Evolutionary conservation across 345 rosid species (phyloP).

Genomic region (Firmiana major): DNA sequence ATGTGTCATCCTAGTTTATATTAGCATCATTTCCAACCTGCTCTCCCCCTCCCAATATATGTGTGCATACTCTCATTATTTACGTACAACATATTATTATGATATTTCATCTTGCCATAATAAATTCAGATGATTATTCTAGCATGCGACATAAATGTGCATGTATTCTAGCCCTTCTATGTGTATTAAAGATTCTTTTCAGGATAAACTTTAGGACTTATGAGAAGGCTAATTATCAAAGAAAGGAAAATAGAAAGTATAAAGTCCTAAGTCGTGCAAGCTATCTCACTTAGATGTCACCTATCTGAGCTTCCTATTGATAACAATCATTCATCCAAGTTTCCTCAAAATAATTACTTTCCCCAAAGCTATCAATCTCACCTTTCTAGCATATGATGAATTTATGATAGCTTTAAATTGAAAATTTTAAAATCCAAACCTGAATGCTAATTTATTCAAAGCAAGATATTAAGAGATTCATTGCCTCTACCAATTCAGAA

Average conservation of each 20-base stretch:
- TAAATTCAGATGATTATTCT: not conserved
- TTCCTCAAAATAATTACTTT: not conserved
- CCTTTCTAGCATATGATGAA: not conserved
- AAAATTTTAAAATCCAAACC: not conserved
- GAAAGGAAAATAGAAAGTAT: not conserved
- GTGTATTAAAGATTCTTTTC: not conserved
- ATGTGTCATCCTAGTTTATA: not conserved
- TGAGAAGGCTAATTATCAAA: not conserved
- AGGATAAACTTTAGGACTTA: not conserved
- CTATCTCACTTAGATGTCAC: not conserved
- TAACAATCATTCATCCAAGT: not conserved
- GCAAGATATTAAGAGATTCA: not conserved
- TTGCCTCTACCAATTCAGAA: not conserved
- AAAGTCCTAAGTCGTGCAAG: not conserved
- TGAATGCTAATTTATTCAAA: not conserved
- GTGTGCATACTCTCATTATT: not conserved
- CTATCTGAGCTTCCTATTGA: not conserved
- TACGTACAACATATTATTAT: not conserved
- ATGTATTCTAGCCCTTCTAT: not conserved
- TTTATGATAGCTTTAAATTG: not conserved
- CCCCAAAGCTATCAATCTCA: not conserved
- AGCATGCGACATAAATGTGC: not conserved
- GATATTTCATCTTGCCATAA: not conserved
- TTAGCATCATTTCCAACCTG: not conserved
- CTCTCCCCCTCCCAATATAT: not conserved